Percentiles rank a stretch among this genome's conserved stretches.
Evolutionary conservation across 2,329 filamentous ascomycete species (phyloP).

Genomic region (Alternaria burnsii): DNA sequence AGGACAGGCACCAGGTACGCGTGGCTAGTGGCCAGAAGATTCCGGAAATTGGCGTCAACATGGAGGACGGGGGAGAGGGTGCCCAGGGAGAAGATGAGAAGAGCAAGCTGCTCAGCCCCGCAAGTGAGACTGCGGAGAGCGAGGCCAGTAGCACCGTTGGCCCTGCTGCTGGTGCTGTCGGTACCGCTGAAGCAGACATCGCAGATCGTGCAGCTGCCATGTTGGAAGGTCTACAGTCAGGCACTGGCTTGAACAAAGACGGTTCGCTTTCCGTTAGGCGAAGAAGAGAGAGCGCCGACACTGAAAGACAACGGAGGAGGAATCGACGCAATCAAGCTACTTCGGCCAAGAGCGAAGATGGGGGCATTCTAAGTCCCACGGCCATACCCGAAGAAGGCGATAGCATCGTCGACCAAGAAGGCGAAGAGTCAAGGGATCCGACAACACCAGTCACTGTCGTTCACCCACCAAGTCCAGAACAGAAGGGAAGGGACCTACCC

Average conservation of each 20-base stretch:
- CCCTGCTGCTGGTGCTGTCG: constrained; percentile 46
- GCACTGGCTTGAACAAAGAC: constrained; percentile 61
- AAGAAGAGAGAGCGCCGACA: constrained; percentile 77
- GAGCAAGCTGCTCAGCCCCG: constrained; percentile 59
- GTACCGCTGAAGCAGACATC: constrained; percentile 66
- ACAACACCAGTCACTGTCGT: constrained; percentile 48
- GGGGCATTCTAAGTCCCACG: constrained; percentile 45
- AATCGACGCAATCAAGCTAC: constrained; percentile 59
- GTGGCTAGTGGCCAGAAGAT: constrained; percentile 89
- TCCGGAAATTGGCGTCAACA: constrained; percentile 72
- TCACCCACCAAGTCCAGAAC: constrained; percentile 49
- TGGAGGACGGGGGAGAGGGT: constrained; percentile 18
- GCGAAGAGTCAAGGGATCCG: constrained; percentile 15
- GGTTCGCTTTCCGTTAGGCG: constrained; percentile 64
- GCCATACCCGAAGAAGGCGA: constrained; percentile 43
- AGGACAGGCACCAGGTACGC: constrained; percentile 89
- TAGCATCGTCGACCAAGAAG: constrained; percentile 20
- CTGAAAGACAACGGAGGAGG: constrained; percentile 75
- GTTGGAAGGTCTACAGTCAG: constrained; percentile 78
- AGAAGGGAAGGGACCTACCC: constrained; percentile 37
- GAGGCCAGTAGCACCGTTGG: constrained; percentile 29
- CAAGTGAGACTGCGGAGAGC: constrained; percentile 43
- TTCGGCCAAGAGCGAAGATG: constrained; percentile 43
- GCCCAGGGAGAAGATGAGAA: constrained; percentile 55
- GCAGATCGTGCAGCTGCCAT: constrained; percentile 84